These are phyloP conservation scores for Ramaria rubella DNA, from an alignment of 768 basidiomycete genomes.

Conservation along the genomic window DNA sequence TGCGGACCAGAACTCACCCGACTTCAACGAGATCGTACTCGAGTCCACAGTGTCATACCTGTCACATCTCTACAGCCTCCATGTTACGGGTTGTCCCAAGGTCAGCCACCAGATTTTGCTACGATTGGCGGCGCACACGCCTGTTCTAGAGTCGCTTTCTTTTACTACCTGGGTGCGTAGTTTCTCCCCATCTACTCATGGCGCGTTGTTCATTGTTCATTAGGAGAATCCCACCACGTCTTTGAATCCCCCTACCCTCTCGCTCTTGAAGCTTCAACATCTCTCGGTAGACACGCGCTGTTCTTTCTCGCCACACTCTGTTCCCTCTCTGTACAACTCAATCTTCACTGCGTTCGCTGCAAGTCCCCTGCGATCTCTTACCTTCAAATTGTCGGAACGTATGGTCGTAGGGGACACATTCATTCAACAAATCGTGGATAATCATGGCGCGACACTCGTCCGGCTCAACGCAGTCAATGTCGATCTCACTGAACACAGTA, in stretches of 20 bases:
- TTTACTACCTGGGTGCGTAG: constrained; percentile 51
- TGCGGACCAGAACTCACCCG: constrained; percentile 42
- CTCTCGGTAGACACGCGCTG: constrained; percentile 48
- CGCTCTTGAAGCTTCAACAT: constrained; percentile 39
- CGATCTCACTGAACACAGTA: constrained; percentile 31
- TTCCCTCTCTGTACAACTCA: constrained; percentile 24
- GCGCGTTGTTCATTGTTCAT: constrained; percentile 6
- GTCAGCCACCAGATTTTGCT: constrained; percentile 48
- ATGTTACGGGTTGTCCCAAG: constrained; percentile 54
- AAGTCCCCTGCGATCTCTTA: constrained; percentile 18
- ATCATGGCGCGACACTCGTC: constrained; percentile 37
- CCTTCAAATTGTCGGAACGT: constrained; percentile 42
- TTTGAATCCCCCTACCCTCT: constrained; percentile 41
- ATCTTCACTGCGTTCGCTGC: constrained; percentile 25
- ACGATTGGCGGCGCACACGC: constrained; percentile 37
- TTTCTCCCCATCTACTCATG: background rate
- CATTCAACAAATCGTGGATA: constrained; percentile 36
- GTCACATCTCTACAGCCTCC: constrained; percentile 49
- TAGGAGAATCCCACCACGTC: constrained; percentile 37
- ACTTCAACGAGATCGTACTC: constrained; percentile 48
- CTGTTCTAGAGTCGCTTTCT: constrained; percentile 53
- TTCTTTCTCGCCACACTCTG: constrained; percentile 20
- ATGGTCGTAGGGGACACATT: constrained; percentile 32
- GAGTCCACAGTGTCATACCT: constrained; percentile 41
- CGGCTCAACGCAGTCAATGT: constrained; percentile 45